Evolutionary conservation across 2,329 filamentous ascomycete species (phyloP), one percentile per base, ranked within the genome.

Genomic region (Trichothecium sympodiale): DNA sequence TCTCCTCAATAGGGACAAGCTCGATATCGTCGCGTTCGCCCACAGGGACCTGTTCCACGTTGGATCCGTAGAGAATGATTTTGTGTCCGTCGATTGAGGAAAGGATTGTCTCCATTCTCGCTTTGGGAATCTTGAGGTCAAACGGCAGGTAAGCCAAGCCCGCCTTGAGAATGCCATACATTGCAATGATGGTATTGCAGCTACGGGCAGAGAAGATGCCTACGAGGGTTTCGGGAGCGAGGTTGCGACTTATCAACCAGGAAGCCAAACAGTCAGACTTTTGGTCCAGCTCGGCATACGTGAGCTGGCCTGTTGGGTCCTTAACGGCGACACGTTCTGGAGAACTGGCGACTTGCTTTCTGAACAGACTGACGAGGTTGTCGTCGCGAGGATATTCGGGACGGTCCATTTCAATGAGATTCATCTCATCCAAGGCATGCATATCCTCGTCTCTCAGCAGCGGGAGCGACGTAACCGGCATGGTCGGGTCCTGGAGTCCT

Each of bases 81-180:
- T 17, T 29, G 14, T 28, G 25, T n/a, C 27, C 27, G 6, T 34
- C 26, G 3, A 44, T 16, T 3, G 41, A 23, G 10, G 41, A 37
- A 2, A 45, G 32, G 14, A 45, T 41, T 4, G 35, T 18, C 16
- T 33, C 34, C 5, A 41, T 36, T 3, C 43, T 31, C 2, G 31
- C 41, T 17, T 28, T 25, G 8, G 43, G 43, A 4, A 38, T 27
- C 8, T 38, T 41, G 17, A 38, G 20, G 25, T 45, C 43, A 9
- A 45, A 31, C 2, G 43, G 43, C 2, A 45, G 16, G 29, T 45
- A 45, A 3, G 41, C 41, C 4, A 41, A 28, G 15, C 17, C 37
- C 3, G 43, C 39, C n/a, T 45, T 45, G 16, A 45, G 30, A 33
- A 43, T 38, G n/a, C 41, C 41, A 8, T 43, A 18, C 29, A 39